Conservation (phyloP, 2,329 filamentous ascomycete species). For the Fusarium verticillioides region DNA sequence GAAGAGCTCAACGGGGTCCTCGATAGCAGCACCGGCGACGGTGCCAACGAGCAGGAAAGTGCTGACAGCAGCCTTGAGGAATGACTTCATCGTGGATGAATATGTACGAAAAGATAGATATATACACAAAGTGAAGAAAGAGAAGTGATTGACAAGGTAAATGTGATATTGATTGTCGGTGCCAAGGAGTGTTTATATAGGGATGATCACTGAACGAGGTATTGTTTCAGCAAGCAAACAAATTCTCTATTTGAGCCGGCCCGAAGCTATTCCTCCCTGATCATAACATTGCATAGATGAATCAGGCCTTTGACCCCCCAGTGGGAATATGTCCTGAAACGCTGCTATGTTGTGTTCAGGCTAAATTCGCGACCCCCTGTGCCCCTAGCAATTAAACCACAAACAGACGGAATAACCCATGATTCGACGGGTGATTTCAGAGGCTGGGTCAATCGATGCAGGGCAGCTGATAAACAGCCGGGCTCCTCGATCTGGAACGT, state of each 20-base stretch:
- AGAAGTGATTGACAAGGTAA: not conserved
- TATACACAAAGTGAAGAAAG: not conserved
- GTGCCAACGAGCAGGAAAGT: slow-evolving; percentile 39
- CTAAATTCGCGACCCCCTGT: slow-evolving; percentile 10
- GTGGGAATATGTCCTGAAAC: slow-evolving; percentile 4
- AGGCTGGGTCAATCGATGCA: not conserved
- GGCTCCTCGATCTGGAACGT: not conserved
- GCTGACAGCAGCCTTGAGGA: slow-evolving; percentile 15
- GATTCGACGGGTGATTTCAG: not conserved
- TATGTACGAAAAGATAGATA: slow-evolving; percentile 1
- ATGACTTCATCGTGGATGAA: slow-evolving; percentile 13
- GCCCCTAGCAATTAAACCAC: not conserved
- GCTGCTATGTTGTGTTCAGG: not conserved
- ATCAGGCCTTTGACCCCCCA: not conserved
- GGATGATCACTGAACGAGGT: not conserved
- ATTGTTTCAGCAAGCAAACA: not conserved
- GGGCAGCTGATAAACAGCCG: slow-evolving; percentile 3
- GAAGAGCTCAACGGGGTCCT: slow-evolving; percentile 51
- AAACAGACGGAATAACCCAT: not conserved
- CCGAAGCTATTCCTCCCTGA: not conserved
- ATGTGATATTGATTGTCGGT: not conserved
- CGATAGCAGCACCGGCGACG: slow-evolving; percentile 46
- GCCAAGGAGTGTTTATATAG: slow-evolving; percentile 16
- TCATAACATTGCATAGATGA: not conserved
- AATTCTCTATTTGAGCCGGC: not conserved